Conservation (phyloP, 176 grass and related monocot genomes). For the Oryza glaberrima region DNA sequence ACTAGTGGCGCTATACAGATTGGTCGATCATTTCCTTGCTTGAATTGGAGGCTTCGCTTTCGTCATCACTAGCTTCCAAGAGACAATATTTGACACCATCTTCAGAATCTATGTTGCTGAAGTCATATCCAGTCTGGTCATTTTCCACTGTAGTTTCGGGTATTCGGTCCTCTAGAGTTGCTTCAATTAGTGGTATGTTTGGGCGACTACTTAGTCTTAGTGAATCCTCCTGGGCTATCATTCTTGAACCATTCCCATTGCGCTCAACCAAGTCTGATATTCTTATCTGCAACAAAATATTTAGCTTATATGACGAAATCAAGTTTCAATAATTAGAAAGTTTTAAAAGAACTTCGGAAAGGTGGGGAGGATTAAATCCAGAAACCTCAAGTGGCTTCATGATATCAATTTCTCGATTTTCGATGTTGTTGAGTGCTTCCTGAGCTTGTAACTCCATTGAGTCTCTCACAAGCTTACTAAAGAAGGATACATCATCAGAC, state of each 20-base stretch:
- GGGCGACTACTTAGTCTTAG: slow-evolving; percentile 66
- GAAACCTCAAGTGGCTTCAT: slow-evolving; percentile 88
- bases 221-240: slow-evolving; percentile 57
- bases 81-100: slow-evolving; percentile 83
- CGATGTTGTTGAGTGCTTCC: slow-evolving; percentile 57
- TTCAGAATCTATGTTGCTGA: slow-evolving; percentile 45
- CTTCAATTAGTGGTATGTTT: slow-evolving; percentile 41
- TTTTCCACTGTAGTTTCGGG: slow-evolving; percentile 34
- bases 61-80: slow-evolving; percentile 52
- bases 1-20: slow-evolving; percentile 35
- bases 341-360: not conserved
- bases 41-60: slow-evolving; percentile 30
- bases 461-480: slow-evolving; percentile 88
- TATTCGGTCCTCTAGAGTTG: slow-evolving; percentile 22
- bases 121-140: slow-evolving; percentile 15
- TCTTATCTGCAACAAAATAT: slow-evolving; percentile 64
- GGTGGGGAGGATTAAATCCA: not conserved
- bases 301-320: slow-evolving; percentile 39
- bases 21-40: slow-evolving; percentile 52
- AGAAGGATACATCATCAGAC: slow-evolving; percentile 97
- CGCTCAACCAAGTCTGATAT: slow-evolving; percentile 70
- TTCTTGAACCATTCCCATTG: slow-evolving; percentile 48
- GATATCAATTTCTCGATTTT: slow-evolving; percentile 51
- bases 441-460: slow-evolving; percentile 95
- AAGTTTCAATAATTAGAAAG: not conserved